These are phyloP conservation scores for Fusarium duplospermum DNA, from an alignment of 2,329 filamentous ascomycete genomes.

Conservation along the genomic window DNA sequence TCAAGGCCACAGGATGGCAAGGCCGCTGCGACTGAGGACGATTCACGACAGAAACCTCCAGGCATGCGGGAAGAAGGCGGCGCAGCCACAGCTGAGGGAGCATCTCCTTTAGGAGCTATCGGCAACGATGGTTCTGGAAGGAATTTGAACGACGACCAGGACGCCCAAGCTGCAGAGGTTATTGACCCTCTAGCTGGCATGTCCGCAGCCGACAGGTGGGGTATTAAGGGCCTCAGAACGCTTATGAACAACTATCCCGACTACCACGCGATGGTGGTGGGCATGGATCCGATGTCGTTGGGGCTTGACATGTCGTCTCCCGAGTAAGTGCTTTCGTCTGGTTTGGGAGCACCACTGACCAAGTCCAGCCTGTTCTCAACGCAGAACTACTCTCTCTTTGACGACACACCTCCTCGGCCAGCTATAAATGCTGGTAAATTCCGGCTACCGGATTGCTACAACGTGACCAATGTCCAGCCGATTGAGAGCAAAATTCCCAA, in stretches of 20 bases:
- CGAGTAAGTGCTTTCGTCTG: constrained; percentile 61
- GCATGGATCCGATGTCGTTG: constrained; percentile 67
- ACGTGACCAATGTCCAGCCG: constrained; percentile 73
- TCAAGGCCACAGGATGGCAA: constrained; percentile 60
- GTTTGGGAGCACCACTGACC: constrained; percentile 28
- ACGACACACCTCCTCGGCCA: constrained; percentile 68
- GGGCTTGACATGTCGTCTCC: constrained; percentile 68
- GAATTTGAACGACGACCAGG: constrained; percentile 59
- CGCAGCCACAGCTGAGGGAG: constrained; percentile 52
- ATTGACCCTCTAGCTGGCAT: constrained; percentile 71
- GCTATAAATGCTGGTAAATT: constrained; percentile 63
- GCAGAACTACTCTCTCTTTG: constrained; percentile 71
- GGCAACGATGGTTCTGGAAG: constrained; percentile 55
- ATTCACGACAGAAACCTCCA: constrained; percentile 58
- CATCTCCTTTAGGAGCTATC: constrained; percentile 59
- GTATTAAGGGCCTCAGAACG: constrained; percentile 71
- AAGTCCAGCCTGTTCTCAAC: constrained; percentile 63
- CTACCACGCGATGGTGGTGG: constrained; percentile 70
- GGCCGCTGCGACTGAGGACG: constrained; percentile 54
- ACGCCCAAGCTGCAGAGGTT: constrained; percentile 53
- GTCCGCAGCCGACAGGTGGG: constrained; percentile 72
- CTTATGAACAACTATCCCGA: constrained; percentile 74
- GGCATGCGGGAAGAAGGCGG: constrained; percentile 57
- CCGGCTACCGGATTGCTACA: constrained; percentile 73
- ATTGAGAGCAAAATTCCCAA: constrained; percentile 74